Base-by-base conservation (phyloP, 305 asterid genomes). In the Petunia hybrid region DNA sequence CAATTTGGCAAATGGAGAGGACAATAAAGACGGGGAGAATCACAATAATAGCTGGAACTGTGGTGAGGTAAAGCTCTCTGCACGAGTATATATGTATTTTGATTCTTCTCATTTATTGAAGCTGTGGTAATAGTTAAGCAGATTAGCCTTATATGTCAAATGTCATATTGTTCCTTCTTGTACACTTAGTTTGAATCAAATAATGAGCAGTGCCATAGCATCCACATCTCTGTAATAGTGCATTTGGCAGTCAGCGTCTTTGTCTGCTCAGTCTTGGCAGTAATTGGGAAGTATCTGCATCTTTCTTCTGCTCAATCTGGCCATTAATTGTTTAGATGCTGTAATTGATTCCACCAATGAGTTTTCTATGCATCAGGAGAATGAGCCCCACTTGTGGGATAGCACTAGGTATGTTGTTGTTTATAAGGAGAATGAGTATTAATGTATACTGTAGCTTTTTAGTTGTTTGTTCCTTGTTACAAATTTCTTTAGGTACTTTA, bases 41-140 rank as follows among this genome's bases (percentile, higher is more conserved):
- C 98, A 94, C 80, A 96, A 96, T 79, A 92, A 92, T 85, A 96
- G 99, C 85, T 96, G 99, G 99, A 96, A 96, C 77, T 96, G 98
- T 80, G 99, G 99, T 75, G 94, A 94, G 94, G 98, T 92, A 87
- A 67, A 83, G 42, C 62, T 31, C 12, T 51, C 31, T 73, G 78
- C 63, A 73, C 36, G 13, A 70, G 48, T 46, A 16, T 9, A 46
- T 70, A 22, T 22, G 3, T 7, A 41, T 22, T 70, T 3, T 10
- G 59, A 16, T 45, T 70, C 77, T 45, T 70, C 45, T 70, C 22
- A 46, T 42, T 70, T 70, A 70, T 70, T 70, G 35, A 51, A 51
- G 63, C 63, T 73, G 36, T 73, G 36, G 48, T 51, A 62, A 3
- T 36, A 35, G 46, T 36, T 51, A 13, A 3, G 61, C 62, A 73